Evolutionary conservation across 2,329 filamentous ascomycete species (phyloP), one percentile per base, ranked within the genome.

Genomic region (Scortechinia acanthostroma): DNA sequence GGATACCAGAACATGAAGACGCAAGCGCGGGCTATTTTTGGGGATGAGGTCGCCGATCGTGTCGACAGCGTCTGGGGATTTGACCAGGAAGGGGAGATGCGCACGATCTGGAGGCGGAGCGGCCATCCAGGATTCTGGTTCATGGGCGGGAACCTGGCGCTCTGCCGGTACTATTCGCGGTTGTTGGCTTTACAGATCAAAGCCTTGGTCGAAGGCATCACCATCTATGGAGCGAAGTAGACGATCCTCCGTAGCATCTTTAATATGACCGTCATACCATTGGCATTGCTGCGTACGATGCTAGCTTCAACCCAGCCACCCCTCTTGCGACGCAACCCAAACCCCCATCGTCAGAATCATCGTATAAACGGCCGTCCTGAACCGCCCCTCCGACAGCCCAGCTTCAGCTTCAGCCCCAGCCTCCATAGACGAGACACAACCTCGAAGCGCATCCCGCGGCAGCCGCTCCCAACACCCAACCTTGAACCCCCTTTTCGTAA

Each of bases 1-100:
- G 64, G 69, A 2, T 80, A 74, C 50, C 62, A 73, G 35, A 77
- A 76, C 50, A 79, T 78, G 71, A 60, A 65, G 4, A 73, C 67
- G 0, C 69, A 67, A 1, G 65, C 70, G 17, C 55, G 68, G 19
- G 70, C 70, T 47, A 65, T 73, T 3, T 58, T 80, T 37, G 75
- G 75, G 2, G 65, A 73, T 46, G 63, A 68, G 45, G 57, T 77
- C 19, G 73, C 71, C 1, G 66, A 74, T 50, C 57, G 62, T 5
- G 66, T 70, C 17, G 64, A 61, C 22, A 68, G 72, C 53, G 66
- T 74, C 10, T 73, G 71, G 66, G 69, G 69, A 28, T 56, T 74
- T 43, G 69, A 75, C 4, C 58, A 64, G 17, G 35, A 40, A 19
- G 35, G 35, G 6, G 35, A 40, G 17, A 13, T 40, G 10, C 6